Evolutionary conservation across 78 protist species (phyloP), one percentile per base, ranked within the genome.

Genomic region (Acrasis kona): DNA sequence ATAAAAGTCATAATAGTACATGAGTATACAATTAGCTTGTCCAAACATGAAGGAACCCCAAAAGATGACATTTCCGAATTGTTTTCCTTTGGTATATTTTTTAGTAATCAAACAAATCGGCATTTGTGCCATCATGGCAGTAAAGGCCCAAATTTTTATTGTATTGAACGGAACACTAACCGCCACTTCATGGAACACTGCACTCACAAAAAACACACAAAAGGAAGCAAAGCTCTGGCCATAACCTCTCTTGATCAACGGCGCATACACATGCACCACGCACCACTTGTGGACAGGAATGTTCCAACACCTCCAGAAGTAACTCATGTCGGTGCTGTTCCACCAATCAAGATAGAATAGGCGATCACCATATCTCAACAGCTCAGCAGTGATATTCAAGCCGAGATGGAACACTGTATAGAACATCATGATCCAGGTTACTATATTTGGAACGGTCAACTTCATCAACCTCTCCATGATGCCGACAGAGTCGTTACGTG

Each of bases 291-390:
- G 94, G 27, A 90, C 95, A 3, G 92, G 92, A 71, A 85, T 75
- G 67, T 90, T 90, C 95, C 95, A 90, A 5, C 73, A 79, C 58
- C 89, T 74, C 92, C 92, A 90, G 39, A 85, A 90, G 36, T 74
- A 77, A 39, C 68, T 85, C 66, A 87, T 38, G 37, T 83, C 68
- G n/a, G 87, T 87, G 29, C 91, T 74, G 50, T 90, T 90, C 83
- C 79, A 80, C 82, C 89, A 85, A 31, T 80, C 85, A 34, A 37
- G 10, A 42, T 85, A 85, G 41, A 85, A 80, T 8, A 34, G 28
- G 10, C 84, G 74, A 30, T 85, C 82, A 30, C 72, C 82, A 39
- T 76, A 81, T 28, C 85, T 70, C 6, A 65, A 36, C 3, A 80
- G 10, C 40, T 80, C 85, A 27, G 81, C 81, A n/a, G 41, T 27